A percentile compares a stretch with the other conserved stretches of the same genome.
Conservation (phyloP, 2,329 filamentous ascomycete genomes). For the Aspergillus thermomutatus region DNA sequence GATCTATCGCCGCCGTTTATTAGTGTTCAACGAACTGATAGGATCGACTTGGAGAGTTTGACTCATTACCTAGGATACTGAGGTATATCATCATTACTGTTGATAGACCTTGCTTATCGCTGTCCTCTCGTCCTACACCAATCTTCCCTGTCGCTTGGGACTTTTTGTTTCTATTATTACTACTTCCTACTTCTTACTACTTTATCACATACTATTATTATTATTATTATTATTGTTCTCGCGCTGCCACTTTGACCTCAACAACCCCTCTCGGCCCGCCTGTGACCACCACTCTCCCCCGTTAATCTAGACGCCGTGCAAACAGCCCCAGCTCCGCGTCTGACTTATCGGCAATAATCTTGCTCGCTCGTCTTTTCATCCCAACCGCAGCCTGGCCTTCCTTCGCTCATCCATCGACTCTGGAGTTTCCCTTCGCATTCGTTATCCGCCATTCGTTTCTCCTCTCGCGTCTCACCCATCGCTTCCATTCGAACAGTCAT, state of each 20-base stretch:
- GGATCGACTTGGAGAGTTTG: background rate
- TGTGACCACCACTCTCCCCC: constrained; percentile 13
- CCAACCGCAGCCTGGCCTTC: background rate
- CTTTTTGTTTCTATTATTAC: background rate
- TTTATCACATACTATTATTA: constrained; percentile 7
- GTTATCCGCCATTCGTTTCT: constrained; percentile 1
- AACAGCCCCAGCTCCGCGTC: constrained; percentile 13
- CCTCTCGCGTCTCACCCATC: background rate
- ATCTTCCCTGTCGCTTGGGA: background rate
- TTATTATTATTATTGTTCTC: constrained; percentile 8
- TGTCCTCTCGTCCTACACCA: background rate
- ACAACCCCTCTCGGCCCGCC: constrained; percentile 19
- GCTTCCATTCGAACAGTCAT: background rate
- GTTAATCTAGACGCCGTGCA: constrained; percentile 21
- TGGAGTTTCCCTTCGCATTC: background rate
- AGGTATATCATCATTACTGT: background rate
- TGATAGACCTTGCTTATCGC: background rate
- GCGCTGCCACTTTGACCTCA: constrained; percentile 15
- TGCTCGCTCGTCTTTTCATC: constrained; percentile 6
- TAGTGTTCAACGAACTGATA: background rate
- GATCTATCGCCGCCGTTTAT: background rate
- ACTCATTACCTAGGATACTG: background rate
- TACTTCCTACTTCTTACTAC: background rate
- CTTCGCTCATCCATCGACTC: background rate
- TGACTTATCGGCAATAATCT: constrained; percentile 3